Evolutionary conservation across 169 alveolate genomes (phyloP).

Genomic region (Blepharisma undulans): DNA sequence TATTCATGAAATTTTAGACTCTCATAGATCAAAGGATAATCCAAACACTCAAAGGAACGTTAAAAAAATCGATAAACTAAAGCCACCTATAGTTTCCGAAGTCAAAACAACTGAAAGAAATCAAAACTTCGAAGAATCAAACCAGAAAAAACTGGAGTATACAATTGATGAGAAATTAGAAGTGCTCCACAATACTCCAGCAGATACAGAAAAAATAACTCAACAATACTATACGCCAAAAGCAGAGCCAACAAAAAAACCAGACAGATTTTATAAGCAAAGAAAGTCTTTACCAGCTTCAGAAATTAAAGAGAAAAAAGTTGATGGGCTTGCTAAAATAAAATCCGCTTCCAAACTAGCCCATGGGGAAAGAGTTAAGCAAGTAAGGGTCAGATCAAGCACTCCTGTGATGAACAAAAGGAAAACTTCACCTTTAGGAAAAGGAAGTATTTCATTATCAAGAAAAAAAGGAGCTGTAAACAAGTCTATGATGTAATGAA

Average conservation of each 20-base stretch:
- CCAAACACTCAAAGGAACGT: not conserved
- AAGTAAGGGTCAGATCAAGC: not conserved
- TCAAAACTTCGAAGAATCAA: not conserved
- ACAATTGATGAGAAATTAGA: not conserved
- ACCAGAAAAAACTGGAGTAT: not conserved
- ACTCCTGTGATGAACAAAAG: not conserved
- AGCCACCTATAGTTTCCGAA: not conserved
- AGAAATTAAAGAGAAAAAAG: not conserved
- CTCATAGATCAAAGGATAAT: not conserved
- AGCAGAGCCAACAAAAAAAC: not conserved
- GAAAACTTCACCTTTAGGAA: not conserved
- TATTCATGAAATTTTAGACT: not conserved
- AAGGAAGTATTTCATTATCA: not conserved
- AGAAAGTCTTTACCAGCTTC: not conserved
- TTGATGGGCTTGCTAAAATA: not conserved
- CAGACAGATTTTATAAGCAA: not conserved
- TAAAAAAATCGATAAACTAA: not conserved
- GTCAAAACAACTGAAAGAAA: not conserved
- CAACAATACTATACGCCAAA: not conserved
- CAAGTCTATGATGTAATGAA: not conserved
- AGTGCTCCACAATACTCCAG: not conserved
- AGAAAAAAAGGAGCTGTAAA: not conserved
- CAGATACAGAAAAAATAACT: not conserved
- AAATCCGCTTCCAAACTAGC: not conserved
- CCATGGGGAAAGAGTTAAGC: not conserved